These are phyloP conservation scores for Metschnikowia orientalis DNA, from an alignment of 805 yeast genomes.

Conservation along the genomic window DNA sequence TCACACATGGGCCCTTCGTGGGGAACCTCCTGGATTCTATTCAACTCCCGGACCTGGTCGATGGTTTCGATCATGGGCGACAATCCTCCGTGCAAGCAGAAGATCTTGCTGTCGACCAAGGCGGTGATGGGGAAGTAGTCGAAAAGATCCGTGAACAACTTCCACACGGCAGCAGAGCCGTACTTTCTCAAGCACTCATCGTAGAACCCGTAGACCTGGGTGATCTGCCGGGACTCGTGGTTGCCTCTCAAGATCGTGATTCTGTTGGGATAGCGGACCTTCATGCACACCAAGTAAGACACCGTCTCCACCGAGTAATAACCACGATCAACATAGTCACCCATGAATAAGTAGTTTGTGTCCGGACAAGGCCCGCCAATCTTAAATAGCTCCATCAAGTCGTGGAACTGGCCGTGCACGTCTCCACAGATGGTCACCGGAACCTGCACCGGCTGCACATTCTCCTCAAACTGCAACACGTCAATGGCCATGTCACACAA, in stretches of 20 bases:
- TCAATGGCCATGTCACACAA: slow-evolving; percentile 90
- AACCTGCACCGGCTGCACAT: slow-evolving; percentile 90
- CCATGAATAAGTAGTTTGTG: slow-evolving; percentile 46
- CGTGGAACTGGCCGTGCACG: slow-evolving; percentile 95
- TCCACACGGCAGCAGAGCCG: slow-evolving; percentile 92
- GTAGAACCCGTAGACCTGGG: slow-evolving; percentile 93
- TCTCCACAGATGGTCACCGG: slow-evolving; percentile 98
- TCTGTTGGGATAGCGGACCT: slow-evolving; percentile 85
- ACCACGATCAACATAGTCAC: slow-evolving; percentile 86
- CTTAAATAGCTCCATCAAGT: slow-evolving; percentile 85
- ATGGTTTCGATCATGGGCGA: slow-evolving; percentile 92
- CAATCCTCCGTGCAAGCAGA: slow-evolving; percentile 91
- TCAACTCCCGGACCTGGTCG: slow-evolving; percentile 86
- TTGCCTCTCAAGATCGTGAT: slow-evolving; percentile 91
- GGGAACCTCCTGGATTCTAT: slow-evolving; percentile 93
- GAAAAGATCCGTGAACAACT: slow-evolving; percentile 82
- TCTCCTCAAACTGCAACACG: slow-evolving; percentile 84
- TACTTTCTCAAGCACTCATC: slow-evolving; percentile 93
- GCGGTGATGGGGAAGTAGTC: slow-evolving; percentile 95
- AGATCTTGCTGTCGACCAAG: slow-evolving; percentile 81
- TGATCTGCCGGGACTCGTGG: slow-evolving; percentile 92
- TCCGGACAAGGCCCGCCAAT: slow-evolving; percentile 67
- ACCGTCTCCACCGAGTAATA: slow-evolving; percentile 90
- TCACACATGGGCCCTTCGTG: slow-evolving; percentile 99
- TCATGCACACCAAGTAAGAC: slow-evolving; percentile 82